Conservation (phyloP, 2,329 filamentous ascomycete genomes). For the Ascochyta fabae region DNA sequence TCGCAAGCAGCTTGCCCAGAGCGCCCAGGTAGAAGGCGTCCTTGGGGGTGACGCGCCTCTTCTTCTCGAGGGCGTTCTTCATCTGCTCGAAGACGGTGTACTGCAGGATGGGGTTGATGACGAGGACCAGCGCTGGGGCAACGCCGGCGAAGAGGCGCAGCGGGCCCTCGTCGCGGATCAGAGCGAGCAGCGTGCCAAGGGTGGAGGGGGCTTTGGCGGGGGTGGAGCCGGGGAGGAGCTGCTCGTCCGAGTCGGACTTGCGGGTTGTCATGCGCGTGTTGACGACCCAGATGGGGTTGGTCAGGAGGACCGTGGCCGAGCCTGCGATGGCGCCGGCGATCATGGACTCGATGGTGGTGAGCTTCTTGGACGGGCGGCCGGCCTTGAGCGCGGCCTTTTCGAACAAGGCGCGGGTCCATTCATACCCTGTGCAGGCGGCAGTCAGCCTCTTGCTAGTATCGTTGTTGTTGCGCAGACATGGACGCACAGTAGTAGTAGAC, state of each 20-base stretch:
- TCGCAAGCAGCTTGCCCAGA: slow-evolving; percentile 92
- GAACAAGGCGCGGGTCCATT: slow-evolving; percentile 91
- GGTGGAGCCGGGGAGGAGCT: slow-evolving; percentile 49
- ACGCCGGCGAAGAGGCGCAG: slow-evolving; percentile 89
- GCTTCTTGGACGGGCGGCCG: slow-evolving; percentile 76
- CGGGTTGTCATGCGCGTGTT: slow-evolving; percentile 98
- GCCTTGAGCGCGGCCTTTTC: slow-evolving; percentile 75
- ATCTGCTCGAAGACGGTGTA: slow-evolving; percentile 99
- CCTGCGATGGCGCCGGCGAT: slow-evolving; percentile 93
- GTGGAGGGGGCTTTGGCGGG: slow-evolving; percentile 70
- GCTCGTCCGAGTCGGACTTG: slow-evolving; percentile 62
- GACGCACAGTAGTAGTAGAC: slow-evolving; percentile 93
- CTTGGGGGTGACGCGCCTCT: slow-evolving; percentile 77
- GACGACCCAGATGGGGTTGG: slow-evolving; percentile 98
- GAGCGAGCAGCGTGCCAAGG: slow-evolving; percentile 77
- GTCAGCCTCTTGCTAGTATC: not conserved
- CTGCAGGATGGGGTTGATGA: slow-evolving; percentile 97
- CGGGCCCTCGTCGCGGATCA: slow-evolving; percentile 84
- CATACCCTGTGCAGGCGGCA: slow-evolving; percentile 69
- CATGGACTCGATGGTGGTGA: slow-evolving; percentile 93
- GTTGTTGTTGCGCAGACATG: not conserved
- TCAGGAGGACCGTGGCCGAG: slow-evolving; percentile 91
- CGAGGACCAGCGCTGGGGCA: slow-evolving; percentile 87
- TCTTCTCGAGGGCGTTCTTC: slow-evolving; percentile 86
- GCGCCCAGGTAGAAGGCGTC: slow-evolving; percentile 92